These are phyloP conservation scores for Diaporthe ampelina DNA, from an alignment of 2,329 filamentous ascomycete species.

Conservation along the genomic window DNA sequence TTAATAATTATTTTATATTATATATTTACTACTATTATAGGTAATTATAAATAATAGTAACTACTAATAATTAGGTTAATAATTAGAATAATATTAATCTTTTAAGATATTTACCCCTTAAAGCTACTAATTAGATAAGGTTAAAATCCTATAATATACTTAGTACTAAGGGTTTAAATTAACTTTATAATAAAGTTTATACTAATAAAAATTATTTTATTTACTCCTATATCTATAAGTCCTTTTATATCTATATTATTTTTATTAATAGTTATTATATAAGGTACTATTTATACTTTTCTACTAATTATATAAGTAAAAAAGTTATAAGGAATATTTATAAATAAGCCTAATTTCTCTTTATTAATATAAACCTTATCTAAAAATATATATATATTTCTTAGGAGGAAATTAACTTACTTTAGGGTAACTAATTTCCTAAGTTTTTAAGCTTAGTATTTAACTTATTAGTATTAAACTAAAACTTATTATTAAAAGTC, in stretches of 20 bases:
- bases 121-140: background rate
- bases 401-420: too few species aligned
- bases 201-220: background rate
- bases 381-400: too few species aligned
- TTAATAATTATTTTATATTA: slow-evolving; percentile 9
- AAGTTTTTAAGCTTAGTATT: too few species aligned
- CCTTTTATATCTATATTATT: background rate
- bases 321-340: too few species aligned
- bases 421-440: too few species aligned
- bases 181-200: background rate
- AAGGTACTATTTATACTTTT: background rate
- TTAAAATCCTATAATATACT: background rate
- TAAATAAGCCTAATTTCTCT: too few species aligned
- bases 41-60: background rate
- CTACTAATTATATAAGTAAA: too few species aligned
- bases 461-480: too few species aligned
- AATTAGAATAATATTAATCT: slow-evolving; percentile 1
- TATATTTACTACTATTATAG: slow-evolving; percentile 21
- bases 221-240: background rate
- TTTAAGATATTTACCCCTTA: background rate
- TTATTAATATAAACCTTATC: too few species aligned
- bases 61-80: background rate
- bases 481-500: too few species aligned
- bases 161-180: background rate
- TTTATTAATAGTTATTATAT: background rate